Evolutionary conservation across 2,329 filamentous ascomycete species (phyloP).

Genomic region (Thielaviopsis ethacetica): DNA sequence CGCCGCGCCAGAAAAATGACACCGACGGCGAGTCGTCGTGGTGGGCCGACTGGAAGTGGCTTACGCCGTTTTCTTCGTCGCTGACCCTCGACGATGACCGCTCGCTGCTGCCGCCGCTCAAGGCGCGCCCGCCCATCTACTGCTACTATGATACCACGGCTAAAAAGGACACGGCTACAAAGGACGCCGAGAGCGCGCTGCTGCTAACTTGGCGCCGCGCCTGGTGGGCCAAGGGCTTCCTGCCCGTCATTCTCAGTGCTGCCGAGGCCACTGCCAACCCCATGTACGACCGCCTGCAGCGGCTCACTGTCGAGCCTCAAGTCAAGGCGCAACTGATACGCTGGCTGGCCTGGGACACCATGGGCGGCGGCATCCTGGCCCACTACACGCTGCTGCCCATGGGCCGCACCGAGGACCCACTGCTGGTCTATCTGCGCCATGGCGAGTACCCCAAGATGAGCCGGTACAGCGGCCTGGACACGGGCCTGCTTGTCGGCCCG

Average conservation of each 20-base stretch:
- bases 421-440: constrained; percentile 56
- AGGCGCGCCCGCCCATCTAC: constrained; percentile 58
- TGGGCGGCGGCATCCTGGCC: constrained; percentile 68
- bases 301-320: constrained; percentile 38
- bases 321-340: constrained; percentile 58
- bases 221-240: constrained; percentile 92
- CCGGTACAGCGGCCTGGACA: constrained; percentile 54
- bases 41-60: constrained; percentile 83
- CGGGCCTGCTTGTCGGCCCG: constrained; percentile 57
- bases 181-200: constrained; percentile 60
- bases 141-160: constrained; percentile 70
- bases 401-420: constrained; percentile 53
- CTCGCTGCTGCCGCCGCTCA: constrained; percentile 64
- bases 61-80: constrained; percentile 66
- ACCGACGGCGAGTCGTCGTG: constrained; percentile 64
- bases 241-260: constrained; percentile 62
- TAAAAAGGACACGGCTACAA: constrained; percentile 44
- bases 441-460: constrained; percentile 61
- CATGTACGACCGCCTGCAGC: constrained; percentile 54
- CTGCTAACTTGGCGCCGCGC: constrained; percentile 79
- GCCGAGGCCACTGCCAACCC: constrained; percentile 74
- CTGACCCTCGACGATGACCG: constrained; percentile 68
- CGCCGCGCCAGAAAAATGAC: constrained; percentile 60
- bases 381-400: constrained; percentile 76
- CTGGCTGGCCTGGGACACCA: constrained; percentile 86